Base-by-base conservation (phyloP, 345 rosid species). In the Citrus sp. region DNA sequence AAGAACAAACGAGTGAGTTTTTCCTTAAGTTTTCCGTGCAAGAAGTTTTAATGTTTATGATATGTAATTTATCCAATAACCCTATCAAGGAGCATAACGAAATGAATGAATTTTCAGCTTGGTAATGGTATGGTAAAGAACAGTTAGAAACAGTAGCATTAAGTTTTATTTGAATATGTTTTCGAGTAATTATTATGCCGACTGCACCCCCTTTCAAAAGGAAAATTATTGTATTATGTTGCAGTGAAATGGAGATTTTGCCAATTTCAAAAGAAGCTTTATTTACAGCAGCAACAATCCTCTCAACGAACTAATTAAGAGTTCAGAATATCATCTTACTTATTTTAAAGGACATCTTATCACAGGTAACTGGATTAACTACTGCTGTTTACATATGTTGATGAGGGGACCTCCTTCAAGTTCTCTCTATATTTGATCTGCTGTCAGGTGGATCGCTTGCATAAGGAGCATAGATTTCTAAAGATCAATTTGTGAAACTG, bases 221-320 rank as follows among this genome's bases (percentile, higher is more conserved):
- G 34, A 6, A 51, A 46, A 35, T 62, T 21, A 19, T 46, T 75
- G n/a, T 80, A 72, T 78, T 12, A 77, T 82, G 87, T 35, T 84
- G 71, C 92, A 95, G 99, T 86, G 81, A 84, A 69, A 80, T 86
- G 80, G 92, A 92, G 80, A 90, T 93, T 77, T 79, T 85, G 71
- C 85, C 93, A 4, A 74, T 90, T 32, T 98, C 90, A 70, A 93
- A 88, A 78, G 95, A 91, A 86, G 97, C 93, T 51, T 46, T 95
- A 82, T 91, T 93, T 84, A 84, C 93, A 12, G 98, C 99, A 28
- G 87, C 85, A 66, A 83, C 85, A 35, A 77, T 93, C 51, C 86
- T 85, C 46, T 82, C 89, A 79, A 82, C 65, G 25, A 76, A 80
- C 65, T 28, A 72, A 77, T 4, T 84, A 86, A 81, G 56, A 69